These are phyloP conservation scores for Boechera divaricarpa DNA, from an alignment of 345 rosid genomes.

Conservation along the genomic window DNA sequence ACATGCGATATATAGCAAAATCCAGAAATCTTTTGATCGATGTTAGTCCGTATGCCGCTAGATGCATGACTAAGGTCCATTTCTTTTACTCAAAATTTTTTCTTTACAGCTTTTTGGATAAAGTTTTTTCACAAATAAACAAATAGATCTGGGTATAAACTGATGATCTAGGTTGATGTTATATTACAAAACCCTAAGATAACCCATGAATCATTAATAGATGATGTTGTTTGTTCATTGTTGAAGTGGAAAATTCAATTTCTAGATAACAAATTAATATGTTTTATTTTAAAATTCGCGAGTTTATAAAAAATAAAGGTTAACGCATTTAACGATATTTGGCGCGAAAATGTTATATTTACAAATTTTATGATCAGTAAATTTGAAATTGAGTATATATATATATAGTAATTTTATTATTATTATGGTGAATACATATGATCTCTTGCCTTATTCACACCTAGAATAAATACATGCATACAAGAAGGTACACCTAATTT, in stretches of 20 bases:
- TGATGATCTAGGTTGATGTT: background rate
- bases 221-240: background rate
- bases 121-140: background rate
- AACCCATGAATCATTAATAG: background rate
- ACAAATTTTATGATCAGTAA: background rate
- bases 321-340: background rate
- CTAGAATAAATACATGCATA: background rate
- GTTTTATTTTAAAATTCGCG: too few species aligned
- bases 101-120: background rate
- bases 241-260: too few species aligned
- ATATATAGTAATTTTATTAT: background rate
- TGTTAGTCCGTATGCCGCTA: background rate
- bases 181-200: background rate
- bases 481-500: too few species aligned
- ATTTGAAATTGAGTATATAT: background rate
- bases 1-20: background rate
- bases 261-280: background rate
- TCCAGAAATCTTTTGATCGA: background rate
- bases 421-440: background rate
- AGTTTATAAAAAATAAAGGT: background rate
- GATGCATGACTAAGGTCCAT: background rate
- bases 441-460: background rate
- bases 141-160: background rate
- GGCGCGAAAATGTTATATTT: background rate
- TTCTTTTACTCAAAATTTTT: background rate